Conservation (phyloP, 2,329 filamentous ascomycete genomes). For the Pseudocercospora crystallina region DNA sequence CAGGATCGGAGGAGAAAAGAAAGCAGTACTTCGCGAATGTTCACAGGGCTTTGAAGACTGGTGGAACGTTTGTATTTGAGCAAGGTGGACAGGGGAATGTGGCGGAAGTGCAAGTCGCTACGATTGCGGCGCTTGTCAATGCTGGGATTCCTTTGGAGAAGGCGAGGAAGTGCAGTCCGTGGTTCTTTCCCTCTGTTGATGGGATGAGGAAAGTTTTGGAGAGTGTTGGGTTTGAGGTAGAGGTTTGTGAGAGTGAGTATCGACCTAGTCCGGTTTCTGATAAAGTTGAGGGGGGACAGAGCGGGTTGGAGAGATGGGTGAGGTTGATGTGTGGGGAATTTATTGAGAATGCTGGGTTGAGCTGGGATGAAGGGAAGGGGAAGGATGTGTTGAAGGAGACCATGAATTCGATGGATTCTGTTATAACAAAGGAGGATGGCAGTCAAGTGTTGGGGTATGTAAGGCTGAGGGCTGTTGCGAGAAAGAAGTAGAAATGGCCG, state of each 20-base stretch:
- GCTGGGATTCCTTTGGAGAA: slow-evolving; percentile 53
- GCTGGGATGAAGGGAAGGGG: slow-evolving; percentile 43
- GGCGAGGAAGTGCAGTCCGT: slow-evolving; percentile 57
- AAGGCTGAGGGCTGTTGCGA: slow-evolving; percentile 44
- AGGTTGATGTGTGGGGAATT: slow-evolving; percentile 61
- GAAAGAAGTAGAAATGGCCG: slow-evolving; percentile 24
- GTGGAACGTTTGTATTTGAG: slow-evolving; percentile 65
- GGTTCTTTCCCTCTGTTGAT: slow-evolving; percentile 69
- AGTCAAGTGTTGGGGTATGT: slow-evolving; percentile 52
- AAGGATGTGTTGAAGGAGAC: slow-evolving; percentile 57
- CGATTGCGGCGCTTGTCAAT: slow-evolving; percentile 54
- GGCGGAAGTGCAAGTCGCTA: slow-evolving; percentile 59
- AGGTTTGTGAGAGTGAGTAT: slow-evolving; percentile 61
- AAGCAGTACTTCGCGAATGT: slow-evolving; percentile 55
- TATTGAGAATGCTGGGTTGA: slow-evolving; percentile 50
- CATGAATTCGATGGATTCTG: slow-evolving; percentile 54
- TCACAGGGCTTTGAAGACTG: slow-evolving; percentile 53
- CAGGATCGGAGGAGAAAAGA: slow-evolving; percentile 38
- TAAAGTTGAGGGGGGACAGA: slow-evolving; percentile 30
- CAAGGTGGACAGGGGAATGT: slow-evolving; percentile 72
- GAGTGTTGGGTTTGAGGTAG: slow-evolving; percentile 44
- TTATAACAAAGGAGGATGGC: slow-evolving; percentile 58
- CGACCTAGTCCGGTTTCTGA: slow-evolving; percentile 57
- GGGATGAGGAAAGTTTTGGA: slow-evolving; percentile 52
- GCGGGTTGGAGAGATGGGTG: slow-evolving; percentile 44